Base-by-base conservation (phyloP, 1,284 basidiomycete genomes). In the Clitocybe nebularis region DNA sequence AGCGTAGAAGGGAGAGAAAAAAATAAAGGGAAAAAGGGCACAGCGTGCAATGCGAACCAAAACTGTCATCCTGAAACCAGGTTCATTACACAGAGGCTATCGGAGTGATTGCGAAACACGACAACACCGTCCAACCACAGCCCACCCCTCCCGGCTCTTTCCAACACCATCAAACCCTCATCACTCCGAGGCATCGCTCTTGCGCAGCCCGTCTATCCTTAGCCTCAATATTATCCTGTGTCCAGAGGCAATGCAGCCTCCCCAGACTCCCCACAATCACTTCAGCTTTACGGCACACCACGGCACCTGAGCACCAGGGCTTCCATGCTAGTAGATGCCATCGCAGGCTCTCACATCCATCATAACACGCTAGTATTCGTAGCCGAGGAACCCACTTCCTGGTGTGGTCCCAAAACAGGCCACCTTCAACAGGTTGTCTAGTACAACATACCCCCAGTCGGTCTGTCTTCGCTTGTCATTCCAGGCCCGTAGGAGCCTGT, bases 51-150 rank as follows among this genome's bases (percentile, higher is more conserved):
- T 13, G 7, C 11, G 17, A 11, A 26, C 14, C 30, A 30, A 8
- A 23, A 20, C 46, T 50, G 44, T 47, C 49, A 50, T 26, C 44
- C 37, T 52, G 51, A 52, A 52, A 52, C 46, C 35, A 23, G n/a
- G n/a, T n/a, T n/a, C n/a, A n/a, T n/a, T n/a, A n/a, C n/a, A n/a
- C n/a, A n/a, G 20, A 35, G 2, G 20, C 21, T 25, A 21, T n/a
- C n/a, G n/a, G n/a, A n/a, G n/a, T n/a, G n/a, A n/a, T 28, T 17
- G 11, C 41, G 32, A 43, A 47, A 47, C 39, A 33, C 26, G 22
- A 38, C 41, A 32, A 23, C 20, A 26, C 35, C 21, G 29, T 17
- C n/a, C n/a, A n/a, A n/a, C n/a, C n/a, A n/a, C n/a, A n/a, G n/a
- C n/a, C n/a, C n/a, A n/a, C n/a, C n/a, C n/a, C n/a, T n/a, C n/a